Conservation (phyloP, 208 protist species). For the Trypanosoma brucei region DNA sequence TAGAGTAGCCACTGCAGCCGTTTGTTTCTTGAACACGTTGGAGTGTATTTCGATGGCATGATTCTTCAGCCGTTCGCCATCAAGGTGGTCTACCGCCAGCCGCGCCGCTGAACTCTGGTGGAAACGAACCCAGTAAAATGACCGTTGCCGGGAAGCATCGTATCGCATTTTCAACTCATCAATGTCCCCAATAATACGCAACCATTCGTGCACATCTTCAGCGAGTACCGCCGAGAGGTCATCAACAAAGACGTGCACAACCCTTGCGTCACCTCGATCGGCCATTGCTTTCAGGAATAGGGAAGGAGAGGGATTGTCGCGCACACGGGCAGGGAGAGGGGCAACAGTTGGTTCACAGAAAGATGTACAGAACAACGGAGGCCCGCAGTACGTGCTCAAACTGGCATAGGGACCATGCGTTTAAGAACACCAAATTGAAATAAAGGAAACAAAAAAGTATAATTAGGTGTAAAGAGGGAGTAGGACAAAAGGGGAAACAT, state of each 20-base stretch:
- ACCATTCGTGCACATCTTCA: slow-evolving; percentile 72
- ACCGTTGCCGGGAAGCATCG: slow-evolving; percentile 31
- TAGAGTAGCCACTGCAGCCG: neutral
- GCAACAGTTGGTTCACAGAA: too few relatives aligned
- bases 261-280: slow-evolving; percentile 25
- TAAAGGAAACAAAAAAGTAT: slow-evolving; percentile 5
- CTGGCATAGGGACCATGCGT: too few relatives aligned
- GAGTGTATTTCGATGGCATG: slow-evolving; percentile 54
- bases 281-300: neutral
- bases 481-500: too few relatives aligned
- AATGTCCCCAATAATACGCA: slow-evolving; percentile 58
- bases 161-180: slow-evolving; percentile 74
- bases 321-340: too few relatives aligned
- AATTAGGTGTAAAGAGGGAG: too few relatives aligned
- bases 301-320: too few relatives aligned
- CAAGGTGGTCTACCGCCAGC: slow-evolving; percentile 57
- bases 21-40: slow-evolving; percentile 27
- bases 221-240: slow-evolving; percentile 26
- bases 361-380: too few relatives aligned
- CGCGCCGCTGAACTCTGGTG: slow-evolving; percentile 34
- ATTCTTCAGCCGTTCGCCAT: slow-evolving; percentile 61
- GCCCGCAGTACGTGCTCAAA: too few relatives aligned
- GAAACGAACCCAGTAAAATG: slow-evolving; percentile 67
- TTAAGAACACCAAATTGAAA: slow-evolving; percentile 1
- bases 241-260: slow-evolving; percentile 63